phyloP scores from a whole-genome alignment of 176 grass and related monocot species.

The Carex littledalei region DNA sequence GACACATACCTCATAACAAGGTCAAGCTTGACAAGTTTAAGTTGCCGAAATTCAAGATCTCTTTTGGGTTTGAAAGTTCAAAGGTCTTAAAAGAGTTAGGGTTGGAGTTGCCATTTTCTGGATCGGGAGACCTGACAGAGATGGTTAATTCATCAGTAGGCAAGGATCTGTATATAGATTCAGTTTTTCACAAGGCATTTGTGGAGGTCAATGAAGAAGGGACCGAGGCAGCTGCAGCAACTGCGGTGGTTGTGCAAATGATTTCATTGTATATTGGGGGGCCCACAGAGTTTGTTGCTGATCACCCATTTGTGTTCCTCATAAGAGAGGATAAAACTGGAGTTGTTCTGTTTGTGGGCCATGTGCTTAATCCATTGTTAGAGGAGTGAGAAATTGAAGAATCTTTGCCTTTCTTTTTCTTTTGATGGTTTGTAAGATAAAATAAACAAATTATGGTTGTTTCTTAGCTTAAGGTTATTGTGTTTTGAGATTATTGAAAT shows the following conservation, averaged over 20 bases:
- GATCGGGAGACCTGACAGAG: conserved; percentile 25
- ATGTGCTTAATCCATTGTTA: conserved; percentile 30
- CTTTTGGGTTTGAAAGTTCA: conserved; percentile 24
- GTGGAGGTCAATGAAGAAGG: conserved; percentile 66
- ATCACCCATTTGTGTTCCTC: conserved; percentile 33
- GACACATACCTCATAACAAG: neutral
- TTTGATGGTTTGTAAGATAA: conserved; percentile 16
- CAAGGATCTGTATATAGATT: conserved; percentile 10
- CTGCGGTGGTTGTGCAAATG: conserved; percentile 13
- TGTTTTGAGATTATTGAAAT: neutral
- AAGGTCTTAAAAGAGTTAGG: conserved; percentile 26
- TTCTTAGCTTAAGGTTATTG: neutral
- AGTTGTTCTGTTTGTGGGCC: conserved; percentile 30
- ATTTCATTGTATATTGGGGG: neutral
- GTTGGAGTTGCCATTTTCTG: conserved; percentile 32
- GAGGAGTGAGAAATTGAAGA: neutral
- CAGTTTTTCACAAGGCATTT: conserved; percentile 39
- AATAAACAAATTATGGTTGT: conserved; percentile 12
- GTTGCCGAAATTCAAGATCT: conserved; percentile 58
- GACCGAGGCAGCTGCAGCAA: conserved; percentile 39
- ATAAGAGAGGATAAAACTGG: conserved; percentile 35
- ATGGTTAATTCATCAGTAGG: conserved; percentile 21
- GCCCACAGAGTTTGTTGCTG: conserved; percentile 29
- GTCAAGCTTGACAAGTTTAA: conserved; percentile 33
- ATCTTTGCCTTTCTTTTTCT: neutral